phyloP scores from a whole-genome alignment of 352 stramenopile genomes.

The Pythium volutum region DNA sequence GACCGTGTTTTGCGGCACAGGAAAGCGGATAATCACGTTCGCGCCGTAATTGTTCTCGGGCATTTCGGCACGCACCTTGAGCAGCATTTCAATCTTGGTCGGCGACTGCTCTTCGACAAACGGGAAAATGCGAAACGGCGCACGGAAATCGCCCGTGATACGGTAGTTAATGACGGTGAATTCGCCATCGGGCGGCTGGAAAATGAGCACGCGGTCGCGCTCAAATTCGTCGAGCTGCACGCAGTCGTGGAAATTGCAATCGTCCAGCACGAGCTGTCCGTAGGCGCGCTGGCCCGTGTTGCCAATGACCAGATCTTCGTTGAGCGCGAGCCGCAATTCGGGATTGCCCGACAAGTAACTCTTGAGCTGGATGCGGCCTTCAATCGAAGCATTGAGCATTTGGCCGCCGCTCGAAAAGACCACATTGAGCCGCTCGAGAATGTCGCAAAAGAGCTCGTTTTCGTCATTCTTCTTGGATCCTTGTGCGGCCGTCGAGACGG shows the following conservation, averaged over 20 bases:
- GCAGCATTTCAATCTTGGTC: conserved; percentile 93
- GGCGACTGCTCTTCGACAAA: conserved; percentile 95
- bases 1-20: conserved; percentile 88
- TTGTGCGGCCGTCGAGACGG: conserved; percentile 67
- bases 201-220: conserved; percentile 81
- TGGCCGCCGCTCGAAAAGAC: conserved; percentile 96
- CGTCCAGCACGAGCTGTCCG: conserved; percentile 93
- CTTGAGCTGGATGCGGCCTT: conserved; percentile 98
- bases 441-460: conserved; percentile 99
- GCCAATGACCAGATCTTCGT: conserved; percentile 97
- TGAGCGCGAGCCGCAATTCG: conserved; percentile 94
- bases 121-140: conserved; percentile 97
- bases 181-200: conserved; percentile 78
- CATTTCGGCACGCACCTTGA: conserved; percentile 93
- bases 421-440: conserved; percentile 97
- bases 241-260: conserved; percentile 99
- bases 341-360: conserved; percentile 98
- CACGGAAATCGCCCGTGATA: conserved; percentile 96
- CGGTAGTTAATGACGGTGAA: conserved; percentile 97
- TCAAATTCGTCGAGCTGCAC: conserved; percentile 97
- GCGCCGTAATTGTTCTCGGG: conserved; percentile 93
- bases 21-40: conserved; percentile 95
- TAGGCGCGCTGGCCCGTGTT: conserved; percentile 80
- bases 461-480: conserved; percentile 85
- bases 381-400: conserved; percentile 97